phyloP scores from a whole-genome alignment of 768 basidiomycete genomes.

The Lactarius sp. region DNA sequence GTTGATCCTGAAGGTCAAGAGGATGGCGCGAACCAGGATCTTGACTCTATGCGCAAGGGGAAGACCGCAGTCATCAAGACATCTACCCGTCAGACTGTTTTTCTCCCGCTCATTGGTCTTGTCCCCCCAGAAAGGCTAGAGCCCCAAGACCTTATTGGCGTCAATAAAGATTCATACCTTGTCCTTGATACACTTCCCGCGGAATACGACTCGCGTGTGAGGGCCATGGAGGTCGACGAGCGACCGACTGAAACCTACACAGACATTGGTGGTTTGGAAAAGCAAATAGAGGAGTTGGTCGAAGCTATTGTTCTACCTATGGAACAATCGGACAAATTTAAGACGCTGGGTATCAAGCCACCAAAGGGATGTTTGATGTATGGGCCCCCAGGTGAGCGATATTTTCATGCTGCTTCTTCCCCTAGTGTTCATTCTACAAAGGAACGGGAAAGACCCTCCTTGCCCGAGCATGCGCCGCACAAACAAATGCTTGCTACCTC shows the following conservation, averaged over 20 bases:
- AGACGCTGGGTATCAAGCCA: slow-evolving; percentile 94
- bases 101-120: slow-evolving; percentile 95
- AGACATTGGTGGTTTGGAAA: slow-evolving; percentile 96
- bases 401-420: not conserved
- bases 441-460: slow-evolving; percentile 97
- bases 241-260: slow-evolving; percentile 96
- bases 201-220: slow-evolving; percentile 97
- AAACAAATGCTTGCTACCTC: slow-evolving; percentile 96
- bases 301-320: slow-evolving; percentile 98
- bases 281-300: slow-evolving; percentile 97
- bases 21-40: slow-evolving; percentile 92
- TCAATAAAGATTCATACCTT: slow-evolving; percentile 99
- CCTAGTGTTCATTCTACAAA: slow-evolving; percentile 27
- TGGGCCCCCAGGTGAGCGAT: slow-evolving; percentile 82
- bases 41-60: slow-evolving; percentile 93
- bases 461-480: slow-evolving; percentile 95
- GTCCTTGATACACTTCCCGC: slow-evolving; percentile 92
- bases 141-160: slow-evolving; percentile 93
- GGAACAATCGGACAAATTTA: slow-evolving; percentile 98
- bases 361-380: slow-evolving; percentile 99
- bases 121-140: slow-evolving; percentile 88
- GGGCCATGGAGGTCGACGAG: slow-evolving; percentile 99
- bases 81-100: slow-evolving; percentile 96
- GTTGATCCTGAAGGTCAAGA: slow-evolving; percentile 92
- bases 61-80: slow-evolving; percentile 99